Evolutionary conservation across 306 rosid species (phyloP).

Genomic region (Vachellia pachyceras): DNA sequence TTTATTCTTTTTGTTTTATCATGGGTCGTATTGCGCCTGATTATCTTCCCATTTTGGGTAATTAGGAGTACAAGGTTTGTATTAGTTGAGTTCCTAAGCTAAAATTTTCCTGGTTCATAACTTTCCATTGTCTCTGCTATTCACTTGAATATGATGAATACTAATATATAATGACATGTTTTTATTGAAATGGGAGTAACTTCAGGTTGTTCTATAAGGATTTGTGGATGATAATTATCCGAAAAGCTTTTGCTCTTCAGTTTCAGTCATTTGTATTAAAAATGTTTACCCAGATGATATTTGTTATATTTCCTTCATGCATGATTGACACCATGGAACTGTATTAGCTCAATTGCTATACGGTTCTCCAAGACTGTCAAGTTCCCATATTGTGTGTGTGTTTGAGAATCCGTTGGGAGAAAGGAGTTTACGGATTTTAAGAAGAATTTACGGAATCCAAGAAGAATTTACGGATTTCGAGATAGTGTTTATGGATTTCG

Average conservation of each 20-base stretch:
- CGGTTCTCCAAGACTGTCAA: conserved; percentile 18
- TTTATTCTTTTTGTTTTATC: conserved; percentile 79
- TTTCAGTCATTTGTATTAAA: conserved; percentile 6
- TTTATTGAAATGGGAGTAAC: conserved; percentile 12
- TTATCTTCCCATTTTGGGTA: conserved; percentile 90
- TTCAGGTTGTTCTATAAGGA: conserved; percentile 19
- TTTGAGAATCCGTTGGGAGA: too few relatives aligned
- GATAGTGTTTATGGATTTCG: too few relatives aligned
- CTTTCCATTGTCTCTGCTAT: conserved; percentile 3
- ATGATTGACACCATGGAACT: conserved; percentile 15
- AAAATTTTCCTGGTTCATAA: neutral
- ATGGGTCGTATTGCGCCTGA: conserved; percentile 81
- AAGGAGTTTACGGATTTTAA: too few relatives aligned
- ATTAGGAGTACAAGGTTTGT: conserved; percentile 94
- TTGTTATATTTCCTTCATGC: conserved; percentile 5
- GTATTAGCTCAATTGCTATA: neutral
- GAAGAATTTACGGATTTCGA: too few relatives aligned
- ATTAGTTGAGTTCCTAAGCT: conserved; percentile 16
- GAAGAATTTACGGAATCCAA: too few relatives aligned
- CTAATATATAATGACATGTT: conserved; percentile 7
- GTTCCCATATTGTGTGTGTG: too few relatives aligned
- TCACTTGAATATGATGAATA: neutral
- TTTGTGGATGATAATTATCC: neutral
- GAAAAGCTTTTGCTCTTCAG: conserved; percentile 14
- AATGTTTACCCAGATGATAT: neutral